These are phyloP conservation scores for Salicornia ramosissima DNA, from an alignment of 148 eudicot species.

Conservation along the genomic window DNA sequence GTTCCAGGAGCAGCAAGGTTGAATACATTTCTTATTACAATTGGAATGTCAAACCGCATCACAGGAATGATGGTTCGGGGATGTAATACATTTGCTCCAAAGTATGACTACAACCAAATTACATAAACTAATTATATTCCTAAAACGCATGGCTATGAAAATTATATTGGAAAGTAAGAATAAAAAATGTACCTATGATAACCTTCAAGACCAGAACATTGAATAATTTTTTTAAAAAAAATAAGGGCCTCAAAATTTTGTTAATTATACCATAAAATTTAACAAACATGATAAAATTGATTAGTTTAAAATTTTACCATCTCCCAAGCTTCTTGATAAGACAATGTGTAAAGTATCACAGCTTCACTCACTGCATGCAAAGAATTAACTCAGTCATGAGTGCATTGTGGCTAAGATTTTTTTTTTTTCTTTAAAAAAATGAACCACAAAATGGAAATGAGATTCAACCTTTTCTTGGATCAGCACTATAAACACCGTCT, in stretches of 20 bases:
- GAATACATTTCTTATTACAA: constrained; percentile 93
- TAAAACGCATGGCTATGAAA: constrained; percentile 1
- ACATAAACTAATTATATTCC: constrained; percentile 3
- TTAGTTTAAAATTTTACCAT: constrained; percentile 46
- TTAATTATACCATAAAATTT: not conserved
- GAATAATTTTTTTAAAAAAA: not conserved
- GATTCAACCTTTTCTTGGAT: constrained; percentile 86
- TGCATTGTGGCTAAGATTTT: not conserved
- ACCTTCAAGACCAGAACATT: not conserved
- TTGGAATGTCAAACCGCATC: constrained; percentile 87
- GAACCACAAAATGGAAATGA: not conserved
- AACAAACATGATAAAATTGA: not conserved
- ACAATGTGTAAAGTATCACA: constrained; percentile 69
- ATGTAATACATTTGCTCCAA: constrained; percentile 98
- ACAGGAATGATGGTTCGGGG: constrained; percentile 98
- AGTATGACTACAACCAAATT: constrained; percentile 73
- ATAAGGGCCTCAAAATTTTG: not conserved
- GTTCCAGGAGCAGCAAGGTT: constrained; percentile 91
- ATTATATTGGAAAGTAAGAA: not conserved
- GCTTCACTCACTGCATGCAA: constrained; percentile 86
- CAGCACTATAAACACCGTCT: constrained; percentile 96
- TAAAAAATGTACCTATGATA: not conserved
- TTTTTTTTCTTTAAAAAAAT: too few relatives aligned
- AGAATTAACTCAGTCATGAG: not conserved
- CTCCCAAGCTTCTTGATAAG: constrained; percentile 99